phyloP scores from a whole-genome alignment of 768 basidiomycete genomes.

The Glaciozyma antarctica region DNA sequence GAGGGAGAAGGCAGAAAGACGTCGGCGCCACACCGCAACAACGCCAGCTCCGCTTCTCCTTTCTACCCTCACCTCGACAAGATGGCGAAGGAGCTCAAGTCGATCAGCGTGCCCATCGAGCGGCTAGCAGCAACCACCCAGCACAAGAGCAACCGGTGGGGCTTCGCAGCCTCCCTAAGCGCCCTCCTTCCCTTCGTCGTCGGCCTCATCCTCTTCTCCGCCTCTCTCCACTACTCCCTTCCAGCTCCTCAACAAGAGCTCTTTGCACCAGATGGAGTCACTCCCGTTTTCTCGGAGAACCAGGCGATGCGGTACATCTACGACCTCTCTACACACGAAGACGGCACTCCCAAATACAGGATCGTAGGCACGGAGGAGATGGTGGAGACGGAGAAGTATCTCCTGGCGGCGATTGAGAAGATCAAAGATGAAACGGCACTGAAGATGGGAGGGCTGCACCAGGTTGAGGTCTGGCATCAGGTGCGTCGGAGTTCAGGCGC shows the following conservation, averaged over 20 bases:
- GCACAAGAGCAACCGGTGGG: not conserved
- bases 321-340: constrained; percentile 39
- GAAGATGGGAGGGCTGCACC: constrained; percentile 44
- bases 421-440: constrained; percentile 45
- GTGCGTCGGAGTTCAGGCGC: not conserved
- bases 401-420: constrained; percentile 56
- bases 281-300: constrained; percentile 28
- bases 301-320: constrained; percentile 31
- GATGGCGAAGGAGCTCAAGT: not conserved
- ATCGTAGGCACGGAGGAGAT: constrained; percentile 87
- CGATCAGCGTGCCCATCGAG: not conserved
- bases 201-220: constrained; percentile 9
- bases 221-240: constrained; percentile 23
- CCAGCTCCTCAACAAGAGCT: constrained; percentile 8
- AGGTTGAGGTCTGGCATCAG: constrained; percentile 88
- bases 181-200: constrained; percentile 19
- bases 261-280: constrained; percentile 1
- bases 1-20: not conserved
- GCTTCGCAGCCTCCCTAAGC: not conserved
- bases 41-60: not conserved
- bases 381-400: constrained; percentile 72
- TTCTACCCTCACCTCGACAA: not conserved
- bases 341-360: constrained; percentile 70
- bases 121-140: not conserved
- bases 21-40: not conserved